Evolutionary conservation across 2,329 filamentous ascomycete species (phyloP).

Genomic region (Verticillium nubilum): DNA sequence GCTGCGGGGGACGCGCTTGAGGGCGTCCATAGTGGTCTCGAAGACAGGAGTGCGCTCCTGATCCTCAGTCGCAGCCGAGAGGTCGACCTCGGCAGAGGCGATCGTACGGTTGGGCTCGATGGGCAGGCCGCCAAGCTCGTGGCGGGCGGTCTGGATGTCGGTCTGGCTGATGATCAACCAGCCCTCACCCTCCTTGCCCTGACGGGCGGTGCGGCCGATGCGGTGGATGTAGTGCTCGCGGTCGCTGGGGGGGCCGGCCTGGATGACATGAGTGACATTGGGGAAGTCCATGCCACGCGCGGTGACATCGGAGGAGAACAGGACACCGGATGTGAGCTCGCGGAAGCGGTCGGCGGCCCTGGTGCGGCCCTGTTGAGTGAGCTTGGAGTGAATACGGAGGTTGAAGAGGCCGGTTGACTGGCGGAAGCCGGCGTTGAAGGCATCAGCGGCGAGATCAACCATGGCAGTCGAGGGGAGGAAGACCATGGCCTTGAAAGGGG

Average conservation of each 20-base stretch:
- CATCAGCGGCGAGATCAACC: constrained; percentile 51
- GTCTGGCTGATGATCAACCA: constrained; percentile 58
- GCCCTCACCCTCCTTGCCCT: constrained; percentile 66
- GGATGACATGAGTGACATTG: constrained; percentile 73
- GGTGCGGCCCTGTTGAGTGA: constrained; percentile 67
- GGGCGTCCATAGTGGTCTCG: neutral
- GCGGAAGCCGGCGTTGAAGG: constrained; percentile 27
- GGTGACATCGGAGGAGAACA: constrained; percentile 76
- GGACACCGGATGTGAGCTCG: constrained; percentile 51
- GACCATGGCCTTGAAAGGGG: constrained; percentile 91
- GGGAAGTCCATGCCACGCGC: constrained; percentile 82
- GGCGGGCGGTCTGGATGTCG: constrained; percentile 43
- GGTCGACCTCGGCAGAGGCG: constrained; percentile 44
- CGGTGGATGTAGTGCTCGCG: constrained; percentile 73
- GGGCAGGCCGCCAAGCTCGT: constrained; percentile 52
- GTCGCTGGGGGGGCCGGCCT: constrained; percentile 59
- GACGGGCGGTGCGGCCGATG: constrained; percentile 70
- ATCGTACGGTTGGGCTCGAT: constrained; percentile 51
- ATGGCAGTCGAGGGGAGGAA: constrained; percentile 79
- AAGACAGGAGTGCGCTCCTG: constrained; percentile 24
- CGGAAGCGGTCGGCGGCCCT: constrained; percentile 69
- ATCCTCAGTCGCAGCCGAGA: constrained; percentile 23
- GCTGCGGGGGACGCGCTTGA: constrained; percentile 21
- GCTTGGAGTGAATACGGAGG: constrained; percentile 71
- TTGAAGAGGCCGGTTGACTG: constrained; percentile 10